These are phyloP conservation scores for Tuber borchii DNA, from an alignment of 495 filamentous ascomycete genomes.

Conservation along the genomic window DNA sequence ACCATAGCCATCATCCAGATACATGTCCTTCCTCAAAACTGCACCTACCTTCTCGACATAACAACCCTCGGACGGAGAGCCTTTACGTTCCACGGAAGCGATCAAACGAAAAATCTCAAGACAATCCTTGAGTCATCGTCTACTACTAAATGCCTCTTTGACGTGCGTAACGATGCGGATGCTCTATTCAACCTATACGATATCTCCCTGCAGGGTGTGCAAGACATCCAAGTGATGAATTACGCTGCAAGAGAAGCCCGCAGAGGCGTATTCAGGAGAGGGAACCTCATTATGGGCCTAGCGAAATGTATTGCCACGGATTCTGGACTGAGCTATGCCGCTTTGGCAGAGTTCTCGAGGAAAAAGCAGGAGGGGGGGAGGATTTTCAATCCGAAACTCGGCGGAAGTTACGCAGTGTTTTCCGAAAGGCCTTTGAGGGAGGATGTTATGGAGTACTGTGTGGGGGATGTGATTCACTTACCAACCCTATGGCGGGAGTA, in stretches of 20 bases:
- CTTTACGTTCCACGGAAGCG: constrained; percentile 44
- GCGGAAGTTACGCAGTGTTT: constrained; percentile 50
- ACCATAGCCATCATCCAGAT: constrained; percentile 51
- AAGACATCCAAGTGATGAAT: constrained; percentile 57
- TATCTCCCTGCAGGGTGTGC: constrained; percentile 44
- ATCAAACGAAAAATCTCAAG: constrained; percentile 46
- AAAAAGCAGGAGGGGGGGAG: constrained; percentile 45
- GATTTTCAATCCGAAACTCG: constrained; percentile 45
- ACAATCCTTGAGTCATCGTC: constrained; percentile 47
- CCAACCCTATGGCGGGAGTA: constrained; percentile 44
- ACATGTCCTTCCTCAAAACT: constrained; percentile 38
- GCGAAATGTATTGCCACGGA: constrained; percentile 48
- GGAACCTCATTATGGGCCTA: constrained; percentile 42
- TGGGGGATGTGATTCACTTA: constrained; percentile 47
- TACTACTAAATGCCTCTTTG: constrained; percentile 53
- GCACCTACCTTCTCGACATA: constrained; percentile 51
- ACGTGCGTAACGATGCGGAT: constrained; percentile 55
- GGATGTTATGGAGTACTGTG: constrained; percentile 49
- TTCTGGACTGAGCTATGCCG: constrained; percentile 20
- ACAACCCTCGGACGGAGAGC: constrained; percentile 45
- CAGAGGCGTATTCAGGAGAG: constrained; percentile 23
- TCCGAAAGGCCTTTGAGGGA: constrained; percentile 47
- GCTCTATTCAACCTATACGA: constrained; percentile 49
- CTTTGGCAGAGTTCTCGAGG: constrained; percentile 42
- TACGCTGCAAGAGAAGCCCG: constrained; percentile 41